These are phyloP conservation scores for Dactylonectria macrodidyma DNA, from an alignment of 2,329 filamentous ascomycete genomes.

Conservation along the genomic window DNA sequence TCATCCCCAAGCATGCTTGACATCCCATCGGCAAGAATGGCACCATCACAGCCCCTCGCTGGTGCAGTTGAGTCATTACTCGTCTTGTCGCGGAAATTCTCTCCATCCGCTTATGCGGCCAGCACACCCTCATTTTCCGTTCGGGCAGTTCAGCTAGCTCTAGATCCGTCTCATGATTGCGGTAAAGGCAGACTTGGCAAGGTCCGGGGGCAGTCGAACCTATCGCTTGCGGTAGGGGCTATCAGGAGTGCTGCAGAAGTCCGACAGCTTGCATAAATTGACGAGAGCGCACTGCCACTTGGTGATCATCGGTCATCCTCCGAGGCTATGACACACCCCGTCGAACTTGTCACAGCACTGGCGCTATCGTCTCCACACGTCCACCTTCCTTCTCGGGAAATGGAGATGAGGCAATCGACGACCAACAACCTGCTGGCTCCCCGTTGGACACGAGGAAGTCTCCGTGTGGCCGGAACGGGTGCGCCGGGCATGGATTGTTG, in stretches of 20 bases:
- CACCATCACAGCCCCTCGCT: background rate
- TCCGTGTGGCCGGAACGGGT: background rate
- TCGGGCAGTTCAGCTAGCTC: background rate
- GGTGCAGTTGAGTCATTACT: background rate
- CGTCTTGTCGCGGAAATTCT: background rate
- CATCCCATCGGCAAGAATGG: background rate
- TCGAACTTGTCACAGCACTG: background rate
- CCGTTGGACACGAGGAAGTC: background rate
- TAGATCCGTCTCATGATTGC: no score
- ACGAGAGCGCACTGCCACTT: background rate
- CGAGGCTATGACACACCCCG: background rate
- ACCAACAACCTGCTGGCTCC: constrained; percentile 1
- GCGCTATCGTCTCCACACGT: no score
- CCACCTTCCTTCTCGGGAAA: no score
- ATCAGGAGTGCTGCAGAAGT: background rate
- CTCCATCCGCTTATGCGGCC: background rate
- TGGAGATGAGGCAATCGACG: background rate
- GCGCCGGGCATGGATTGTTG: background rate
- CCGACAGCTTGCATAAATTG: background rate
- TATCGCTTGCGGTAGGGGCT: background rate
- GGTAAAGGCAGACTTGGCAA: background rate
- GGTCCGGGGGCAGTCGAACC: background rate
- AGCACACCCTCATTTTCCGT: no score
- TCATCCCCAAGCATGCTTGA: background rate
- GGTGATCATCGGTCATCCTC: background rate